These are phyloP conservation scores for Diaporthe ampelina DNA, from an alignment of 2,329 filamentous ascomycete species.

Conservation along the genomic window DNA sequence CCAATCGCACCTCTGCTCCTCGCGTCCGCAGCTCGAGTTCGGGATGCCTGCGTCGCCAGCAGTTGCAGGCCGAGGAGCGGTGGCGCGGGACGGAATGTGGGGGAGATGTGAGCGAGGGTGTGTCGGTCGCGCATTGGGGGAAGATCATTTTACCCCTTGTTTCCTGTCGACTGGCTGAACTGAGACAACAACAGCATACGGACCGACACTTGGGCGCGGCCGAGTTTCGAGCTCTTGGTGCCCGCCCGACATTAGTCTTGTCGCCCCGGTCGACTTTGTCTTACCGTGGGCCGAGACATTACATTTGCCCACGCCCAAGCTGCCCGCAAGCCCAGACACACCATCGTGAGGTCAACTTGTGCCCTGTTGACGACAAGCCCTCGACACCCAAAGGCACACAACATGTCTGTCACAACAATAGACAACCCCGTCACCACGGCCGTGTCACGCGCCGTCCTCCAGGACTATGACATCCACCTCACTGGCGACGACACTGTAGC, in stretches of 20 bases:
- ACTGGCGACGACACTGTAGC: conserved; percentile 41
- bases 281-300: not conserved
- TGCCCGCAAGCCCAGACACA: not conserved
- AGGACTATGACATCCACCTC: conserved; percentile 49
- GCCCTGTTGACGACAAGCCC: too few relatives aligned
- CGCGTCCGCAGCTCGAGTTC: not conserved
- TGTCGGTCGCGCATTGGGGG: not conserved
- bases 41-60: not conserved
- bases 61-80: not conserved
- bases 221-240: conserved; percentile 13
- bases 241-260: not conserved
- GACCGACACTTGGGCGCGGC: not conserved
- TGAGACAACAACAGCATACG: not conserved
- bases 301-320: not conserved
- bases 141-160: not conserved
- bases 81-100: conserved; percentile 33
- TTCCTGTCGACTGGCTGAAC: not conserved
- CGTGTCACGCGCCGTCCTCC: conserved; percentile 43
- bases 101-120: not conserved
- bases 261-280: not conserved
- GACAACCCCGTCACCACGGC: conserved; percentile 45
- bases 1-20: not conserved
- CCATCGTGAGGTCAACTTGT: not conserved
- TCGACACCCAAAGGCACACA: conserved; percentile 10
- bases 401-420: conserved; percentile 46